Evolutionary conservation across 2,329 filamentous ascomycete species (phyloP).

Genomic region (Apiospora kogelbergensis): DNA sequence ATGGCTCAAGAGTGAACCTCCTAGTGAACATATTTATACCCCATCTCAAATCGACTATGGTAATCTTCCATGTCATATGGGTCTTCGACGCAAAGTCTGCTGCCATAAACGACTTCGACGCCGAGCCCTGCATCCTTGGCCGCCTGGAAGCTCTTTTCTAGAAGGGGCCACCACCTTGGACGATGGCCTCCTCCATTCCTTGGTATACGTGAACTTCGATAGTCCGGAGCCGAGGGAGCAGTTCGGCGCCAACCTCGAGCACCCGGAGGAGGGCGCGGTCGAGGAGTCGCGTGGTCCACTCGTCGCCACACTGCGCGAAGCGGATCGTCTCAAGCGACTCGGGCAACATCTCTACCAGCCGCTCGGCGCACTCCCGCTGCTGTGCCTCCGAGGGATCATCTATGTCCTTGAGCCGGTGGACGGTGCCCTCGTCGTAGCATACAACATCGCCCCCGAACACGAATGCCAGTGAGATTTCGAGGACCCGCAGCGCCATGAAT

Average conservation of each 20-base stretch:
- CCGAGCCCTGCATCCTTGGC: background rate
- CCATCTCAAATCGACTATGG: too few relatives aligned
- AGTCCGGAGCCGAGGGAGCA: background rate
- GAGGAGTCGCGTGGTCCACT: background rate
- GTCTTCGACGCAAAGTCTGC: too few relatives aligned
- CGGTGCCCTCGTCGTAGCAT: background rate
- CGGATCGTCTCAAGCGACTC: background rate
- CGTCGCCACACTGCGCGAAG: background rate
- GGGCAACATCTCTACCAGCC: background rate
- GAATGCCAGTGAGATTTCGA: background rate
- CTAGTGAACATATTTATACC: too few relatives aligned
- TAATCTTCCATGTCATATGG: too few relatives aligned
- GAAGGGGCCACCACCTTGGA: too few relatives aligned
- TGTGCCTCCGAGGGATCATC: background rate
- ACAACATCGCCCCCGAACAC: background rate
- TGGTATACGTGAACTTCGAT: background rate
- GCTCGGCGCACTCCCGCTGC: background rate
- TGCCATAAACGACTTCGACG: background rate
- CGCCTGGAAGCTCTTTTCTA: background rate
- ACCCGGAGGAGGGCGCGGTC: background rate
- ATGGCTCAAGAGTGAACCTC: too few relatives aligned
- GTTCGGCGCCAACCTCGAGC: background rate
- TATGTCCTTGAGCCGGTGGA: background rate
- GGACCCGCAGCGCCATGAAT: background rate
- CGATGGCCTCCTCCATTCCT: too few relatives aligned